Evolutionary conservation across 345 rosid genomes (phyloP), one percentile per base, ranked within the genome.

Genomic region (Carallia brachiata): DNA sequence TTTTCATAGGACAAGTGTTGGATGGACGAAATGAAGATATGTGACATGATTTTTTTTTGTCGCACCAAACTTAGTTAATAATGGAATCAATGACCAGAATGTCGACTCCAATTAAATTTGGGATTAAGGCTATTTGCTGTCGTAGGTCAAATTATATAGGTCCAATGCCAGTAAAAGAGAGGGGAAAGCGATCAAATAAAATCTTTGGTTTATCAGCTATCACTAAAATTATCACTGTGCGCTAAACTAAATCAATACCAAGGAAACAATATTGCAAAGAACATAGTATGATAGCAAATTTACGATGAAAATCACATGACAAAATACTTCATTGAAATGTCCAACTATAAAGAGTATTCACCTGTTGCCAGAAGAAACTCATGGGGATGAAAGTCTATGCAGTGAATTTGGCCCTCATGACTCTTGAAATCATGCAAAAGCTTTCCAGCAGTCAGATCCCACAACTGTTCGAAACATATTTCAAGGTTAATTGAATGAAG

Each of bases 391-490:
- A 96, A 96, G 85, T 96, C 99, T 74, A 96, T 85, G 86, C 98
- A 88, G 80, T 89, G 93, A 85, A 92, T 80, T 77, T 87, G 98
- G 71, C 99, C 98, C 68, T 96, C 99, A 56, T 92, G 98, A 79
- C 70, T 66, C 82, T 92, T 96, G 83, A 96, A 92, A 76, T 96
- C 98, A 47, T 89, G 90, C 85, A 92, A 75, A 69, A 92, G 70
- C 78, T 96, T 96, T 78, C 99, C 99, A 75, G 99, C 99, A 63
- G 99, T 95, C 82, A 96, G 83, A 82, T 96, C 99, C 99, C 99
- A 96, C 15, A 96, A 86, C 99, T 96, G 81, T 78, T 70, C 16
- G 61, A 67, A 40, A 71, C 27, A 47, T 53, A 58, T 37, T 63
- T 37, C 9, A 61, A 40, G 47, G 60, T 56, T 69, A 2, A 44